Base-by-base conservation (phyloP, 805 yeast genomes). In the Yarrowia osloensis region DNA sequence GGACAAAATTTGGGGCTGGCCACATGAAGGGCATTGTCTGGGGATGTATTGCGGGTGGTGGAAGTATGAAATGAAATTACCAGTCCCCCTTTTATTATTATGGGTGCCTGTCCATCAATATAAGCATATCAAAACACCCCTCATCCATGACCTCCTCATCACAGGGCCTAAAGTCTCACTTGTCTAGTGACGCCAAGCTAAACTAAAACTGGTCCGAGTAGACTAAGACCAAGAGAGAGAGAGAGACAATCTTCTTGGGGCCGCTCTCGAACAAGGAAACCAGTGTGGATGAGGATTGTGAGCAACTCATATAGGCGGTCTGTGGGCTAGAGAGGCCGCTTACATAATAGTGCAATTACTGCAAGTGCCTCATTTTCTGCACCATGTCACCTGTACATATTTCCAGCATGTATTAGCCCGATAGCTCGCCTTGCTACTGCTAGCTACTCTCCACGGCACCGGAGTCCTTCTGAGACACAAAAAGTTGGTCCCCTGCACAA, bases 141-240 rank as follows among this genome's bases (percentile, higher is more conserved):
- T 22, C 29, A 24, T 24, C 7, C 9, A 13, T 15, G 12, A 44
- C 22, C 31, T 17, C 17, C 33, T 47, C 19, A 31, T 50, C 55
- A 15, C 35, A 31, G 15, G 39, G n/a, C 7, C 35, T 28, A 7
- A 29, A 28, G 39, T 31, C 37, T 50, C 55, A 50, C 17, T 29
- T 28, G 22, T 50, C 39, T 21, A 50, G 39, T 19, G 39, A 31
- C 55, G 55, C 39, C 39, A 50, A 50, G 55, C 19, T 31, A 50
- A 50, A 50, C 55, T 50, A 50, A 50, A 50, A 50, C 55, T 19
- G 55, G 39, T 31, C 55, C 35, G 55, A 50, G 55, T 50, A 29
- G 55, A 50, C 55, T 50, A 47, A 44, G 49, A 29, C 49, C 29
- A 44, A 28, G 35, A n/a, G 35, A 26, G 22, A 46, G 22, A 13